Evolutionary conservation across 78 protist genomes (phyloP), one percentile per base, ranked within the genome.

Genomic region (Tieghemostelium lacteum): DNA sequence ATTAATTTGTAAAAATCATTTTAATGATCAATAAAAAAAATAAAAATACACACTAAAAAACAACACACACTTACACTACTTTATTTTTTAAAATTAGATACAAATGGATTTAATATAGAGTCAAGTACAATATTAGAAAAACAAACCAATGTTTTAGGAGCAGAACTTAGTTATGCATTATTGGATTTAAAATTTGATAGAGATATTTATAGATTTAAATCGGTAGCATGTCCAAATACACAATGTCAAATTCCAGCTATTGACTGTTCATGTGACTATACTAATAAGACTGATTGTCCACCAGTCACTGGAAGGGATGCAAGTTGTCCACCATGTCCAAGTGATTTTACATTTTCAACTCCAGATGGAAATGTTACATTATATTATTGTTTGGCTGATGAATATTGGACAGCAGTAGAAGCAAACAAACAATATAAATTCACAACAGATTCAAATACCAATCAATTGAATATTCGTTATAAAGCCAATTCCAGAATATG

Each of bases 191-290:
- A 29, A 20, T 83, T 83, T 61, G 91, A 83, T 16, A 58, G 39
- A 40, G 80, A 66, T 10, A 40, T 83, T 17, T 83, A 83, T 39
- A 33, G 33, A 4, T 3, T 45, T n/a, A 49, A 50, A 45, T 26
- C 49, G 22, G 61, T 83, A 16, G 33, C 45, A 8, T 83, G 91
- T 69, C n/a, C 77, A 5, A 83, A 83, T 33, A 10, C 52, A 45
- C 10, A 14, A 10, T 6, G 10, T 6, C n/a, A 45, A 10, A 45
- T 10, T 14, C 10, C 52, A 45, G 10, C n/a, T 45, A 45, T 14
- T 6, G 85, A 74, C 16, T 83, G 91, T 33, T 54, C 78, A 24
- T 83, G 91, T 29, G 91, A 83, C 28, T 83, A 83, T 58, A 69
- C 91, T 0, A 24, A 69, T 57, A 50, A 55, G 19, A 17, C 6